These are phyloP conservation scores for Pyrus pyrifolia DNA, from an alignment of 306 rosid species.

Conservation along the genomic window DNA sequence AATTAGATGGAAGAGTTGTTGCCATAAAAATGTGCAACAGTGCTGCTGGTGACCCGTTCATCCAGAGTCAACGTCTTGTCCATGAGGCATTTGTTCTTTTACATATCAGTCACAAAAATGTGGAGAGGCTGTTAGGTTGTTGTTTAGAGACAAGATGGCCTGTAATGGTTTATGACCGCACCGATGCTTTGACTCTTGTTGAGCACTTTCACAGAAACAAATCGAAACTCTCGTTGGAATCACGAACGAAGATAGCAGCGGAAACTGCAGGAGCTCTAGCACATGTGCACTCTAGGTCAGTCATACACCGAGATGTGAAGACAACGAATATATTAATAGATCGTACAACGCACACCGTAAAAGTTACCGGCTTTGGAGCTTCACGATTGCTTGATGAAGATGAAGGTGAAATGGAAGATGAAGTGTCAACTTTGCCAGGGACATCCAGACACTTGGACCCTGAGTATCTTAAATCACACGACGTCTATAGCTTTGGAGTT, in stretches of 20 bases:
- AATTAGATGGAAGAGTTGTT: not conserved
- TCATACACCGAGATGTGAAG: not conserved
- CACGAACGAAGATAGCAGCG: conserved; percentile 7
- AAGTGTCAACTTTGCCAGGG: not conserved
- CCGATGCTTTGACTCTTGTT: not conserved
- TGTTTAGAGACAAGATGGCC: conserved; percentile 1
- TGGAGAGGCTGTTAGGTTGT: not conserved
- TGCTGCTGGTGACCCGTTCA: not conserved
- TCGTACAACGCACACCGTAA: not conserved
- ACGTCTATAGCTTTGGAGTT: conserved; percentile 22
- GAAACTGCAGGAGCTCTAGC: conserved; percentile 7
- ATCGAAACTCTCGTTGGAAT: conserved; percentile 3
- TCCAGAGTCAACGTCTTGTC: not conserved
- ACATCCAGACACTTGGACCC: not conserved
- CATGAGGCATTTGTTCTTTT: not conserved
- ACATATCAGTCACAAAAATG: conserved; percentile 2
- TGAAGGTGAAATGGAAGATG: not conserved
- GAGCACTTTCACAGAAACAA: not conserved
- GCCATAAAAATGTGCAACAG: not conserved
- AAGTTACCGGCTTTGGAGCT: not conserved
- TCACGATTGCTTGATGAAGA: not conserved
- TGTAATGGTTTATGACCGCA: not conserved
- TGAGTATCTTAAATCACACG: not conserved
- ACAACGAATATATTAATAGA: not conserved
- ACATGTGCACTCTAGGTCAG: not conserved